These are phyloP conservation scores for Anisodus tanguticus DNA, from an alignment of 257 asterid genomes.

Conservation along the genomic window DNA sequence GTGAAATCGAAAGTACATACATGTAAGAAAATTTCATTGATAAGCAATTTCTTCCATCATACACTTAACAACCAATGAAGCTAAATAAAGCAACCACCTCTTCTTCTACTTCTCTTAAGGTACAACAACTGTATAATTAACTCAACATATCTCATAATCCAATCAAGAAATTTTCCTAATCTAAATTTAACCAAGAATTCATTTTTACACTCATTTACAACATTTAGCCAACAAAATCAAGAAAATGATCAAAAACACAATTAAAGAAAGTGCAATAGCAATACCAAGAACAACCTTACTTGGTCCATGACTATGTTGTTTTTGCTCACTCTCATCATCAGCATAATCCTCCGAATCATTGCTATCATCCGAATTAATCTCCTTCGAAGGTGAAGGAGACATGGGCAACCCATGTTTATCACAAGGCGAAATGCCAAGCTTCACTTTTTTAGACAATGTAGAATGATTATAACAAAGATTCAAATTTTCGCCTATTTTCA, in stretches of 20 bases:
- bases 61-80: background rate
- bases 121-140: background rate
- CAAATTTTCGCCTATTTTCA: slow-evolving; percentile 72
- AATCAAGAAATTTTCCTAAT: slow-evolving; percentile 25
- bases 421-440: slow-evolving; percentile 91
- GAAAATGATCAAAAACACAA: slow-evolving; percentile 87
- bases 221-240: slow-evolving; percentile 78
- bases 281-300: slow-evolving; percentile 94
- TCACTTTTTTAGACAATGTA: slow-evolving; percentile 57
- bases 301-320: slow-evolving; percentile 60
- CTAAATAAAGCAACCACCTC: background rate
- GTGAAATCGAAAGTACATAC: background rate
- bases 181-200: slow-evolving; percentile 16
- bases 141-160: background rate
- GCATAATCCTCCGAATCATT: slow-evolving; percentile 36
- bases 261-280: slow-evolving; percentile 83
- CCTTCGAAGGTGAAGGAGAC: slow-evolving; percentile 84
- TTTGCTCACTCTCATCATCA: slow-evolving; percentile 39
- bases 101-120: background rate
- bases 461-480: slow-evolving; percentile 81
- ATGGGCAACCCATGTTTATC: slow-evolving; percentile 82
- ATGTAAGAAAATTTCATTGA: background rate
- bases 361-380: slow-evolving; percentile 42
- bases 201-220: slow-evolving; percentile 60
- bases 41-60: background rate